A percentile compares a stretch with the other conserved stretches of the same genome.
Conservation (phyloP, 73 alveolate species). For the Tetrahymena elliotti region DNA sequence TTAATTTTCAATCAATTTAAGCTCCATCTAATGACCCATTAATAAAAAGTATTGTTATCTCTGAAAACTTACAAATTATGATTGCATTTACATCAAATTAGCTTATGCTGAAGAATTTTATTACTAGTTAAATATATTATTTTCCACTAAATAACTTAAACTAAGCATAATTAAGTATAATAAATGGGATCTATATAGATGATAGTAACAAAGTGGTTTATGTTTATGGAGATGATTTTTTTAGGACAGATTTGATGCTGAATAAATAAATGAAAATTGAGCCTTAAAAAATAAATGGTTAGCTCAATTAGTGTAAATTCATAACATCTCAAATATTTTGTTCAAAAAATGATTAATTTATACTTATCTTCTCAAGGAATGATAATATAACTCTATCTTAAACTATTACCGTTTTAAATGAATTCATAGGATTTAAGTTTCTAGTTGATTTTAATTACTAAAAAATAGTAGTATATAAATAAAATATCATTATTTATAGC, state of each 20-base stretch:
- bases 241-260: background rate
- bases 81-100: background rate
- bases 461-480: background rate
- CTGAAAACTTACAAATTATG: background rate
- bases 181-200: background rate
- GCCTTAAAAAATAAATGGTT: background rate
- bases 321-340: background rate
- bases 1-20: background rate
- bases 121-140: background rate
- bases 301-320: background rate
- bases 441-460: background rate
- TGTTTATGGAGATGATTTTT: background rate
- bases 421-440: background rate
- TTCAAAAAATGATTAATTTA: background rate
- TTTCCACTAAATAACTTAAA: background rate
- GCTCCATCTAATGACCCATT: background rate
- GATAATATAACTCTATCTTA: background rate
- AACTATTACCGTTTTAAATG: background rate
- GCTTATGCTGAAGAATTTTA: background rate
- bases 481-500: background rate
- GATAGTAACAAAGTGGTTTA: background rate
- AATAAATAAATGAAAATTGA: background rate
- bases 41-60: background rate
- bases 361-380: background rate
- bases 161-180: background rate